These are phyloP conservation scores for Irpex rosettiformis DNA, from an alignment of 1,284 basidiomycete genomes.

Conservation along the genomic window DNA sequence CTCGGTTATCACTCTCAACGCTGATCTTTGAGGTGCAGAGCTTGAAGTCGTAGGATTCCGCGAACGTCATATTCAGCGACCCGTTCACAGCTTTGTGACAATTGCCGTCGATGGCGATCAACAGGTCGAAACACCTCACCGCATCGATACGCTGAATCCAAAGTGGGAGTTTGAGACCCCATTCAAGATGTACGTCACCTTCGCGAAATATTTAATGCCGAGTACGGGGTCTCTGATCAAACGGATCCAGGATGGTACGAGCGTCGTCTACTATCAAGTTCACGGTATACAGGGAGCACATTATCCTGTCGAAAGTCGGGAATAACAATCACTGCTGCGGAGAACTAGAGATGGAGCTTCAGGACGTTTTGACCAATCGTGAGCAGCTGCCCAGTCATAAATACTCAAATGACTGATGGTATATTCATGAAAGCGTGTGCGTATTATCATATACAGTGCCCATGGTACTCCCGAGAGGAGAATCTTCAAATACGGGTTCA, in stretches of 20 bases:
- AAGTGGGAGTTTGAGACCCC: slow-evolving; percentile 5
- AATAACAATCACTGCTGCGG: slow-evolving; percentile 9
- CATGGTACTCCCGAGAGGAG: background rate
- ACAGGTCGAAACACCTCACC: slow-evolving; percentile 3
- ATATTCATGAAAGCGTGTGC: background rate
- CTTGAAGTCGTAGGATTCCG: slow-evolving; percentile 2
- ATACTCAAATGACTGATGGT: background rate
- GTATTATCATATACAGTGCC: background rate
- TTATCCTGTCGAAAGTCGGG: background rate
- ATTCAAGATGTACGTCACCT: slow-evolving; percentile 2
- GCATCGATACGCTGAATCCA: slow-evolving; percentile 2
- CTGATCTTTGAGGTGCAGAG: background rate
- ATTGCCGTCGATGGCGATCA: slow-evolving; percentile 13
- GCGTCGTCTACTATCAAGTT: slow-evolving; percentile 9
- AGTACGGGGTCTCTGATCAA: background rate
- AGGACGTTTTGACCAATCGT: slow-evolving; percentile 2
- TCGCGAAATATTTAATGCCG: background rate
- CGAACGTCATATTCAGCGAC: slow-evolving; percentile 6
- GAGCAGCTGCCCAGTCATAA: background rate
- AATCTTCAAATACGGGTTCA: slow-evolving; percentile 1
- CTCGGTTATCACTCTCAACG: no score
- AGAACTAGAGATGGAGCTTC: slow-evolving; percentile 3
- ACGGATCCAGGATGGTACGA: slow-evolving; percentile 7
- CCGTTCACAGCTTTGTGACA: slow-evolving; percentile 8
- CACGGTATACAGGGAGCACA: slow-evolving; percentile 9